phyloP scores from a whole-genome alignment of 2,329 filamentous ascomycete genomes.

The Colletotrichum lindemuthianum region DNA sequence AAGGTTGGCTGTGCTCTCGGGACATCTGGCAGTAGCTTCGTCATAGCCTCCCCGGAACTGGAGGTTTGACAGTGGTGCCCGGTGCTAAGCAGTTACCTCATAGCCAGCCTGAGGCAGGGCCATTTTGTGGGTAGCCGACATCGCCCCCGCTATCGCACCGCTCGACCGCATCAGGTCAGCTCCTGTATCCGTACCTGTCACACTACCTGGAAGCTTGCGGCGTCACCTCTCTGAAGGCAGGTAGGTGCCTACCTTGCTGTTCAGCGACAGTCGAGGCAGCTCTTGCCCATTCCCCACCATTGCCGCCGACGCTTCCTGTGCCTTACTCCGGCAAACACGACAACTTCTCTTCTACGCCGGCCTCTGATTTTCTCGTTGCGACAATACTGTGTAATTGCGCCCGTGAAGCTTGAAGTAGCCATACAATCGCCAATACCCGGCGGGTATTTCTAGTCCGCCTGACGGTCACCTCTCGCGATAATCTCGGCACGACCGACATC shows the following conservation, averaged over 20 bases:
- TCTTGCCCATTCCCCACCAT: slow-evolving; percentile 32
- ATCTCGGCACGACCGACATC: slow-evolving; percentile 9
- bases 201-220: slow-evolving; percentile 16
- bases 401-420: too few species aligned
- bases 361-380: slow-evolving; percentile 15
- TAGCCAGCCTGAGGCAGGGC: slow-evolving; percentile 1
- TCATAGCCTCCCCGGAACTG: slow-evolving; percentile 31
- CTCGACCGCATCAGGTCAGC: slow-evolving; percentile 28
- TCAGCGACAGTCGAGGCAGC: slow-evolving; percentile 25
- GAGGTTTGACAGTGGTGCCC: slow-evolving; percentile 27
- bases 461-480: slow-evolving; percentile 1
- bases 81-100: slow-evolving; percentile 31
- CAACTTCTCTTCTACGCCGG: slow-evolving; percentile 14
- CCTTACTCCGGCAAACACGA: slow-evolving; percentile 26
- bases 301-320: slow-evolving; percentile 32
- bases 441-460: neutral
- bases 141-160: slow-evolving; percentile 27
- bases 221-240: slow-evolving; percentile 20
- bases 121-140: slow-evolving; percentile 14
- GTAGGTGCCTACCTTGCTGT: neutral
- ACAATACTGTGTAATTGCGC: slow-evolving; percentile 5
- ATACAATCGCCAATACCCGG: too few species aligned
- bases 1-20: slow-evolving; percentile 10
- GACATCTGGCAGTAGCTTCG: slow-evolving; percentile 23
- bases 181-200: neutral